Evolutionary conservation across 2,329 filamentous ascomycete species (phyloP), one percentile per base, ranked within the genome.

Genomic region (Ascocoryne sarcoides): DNA sequence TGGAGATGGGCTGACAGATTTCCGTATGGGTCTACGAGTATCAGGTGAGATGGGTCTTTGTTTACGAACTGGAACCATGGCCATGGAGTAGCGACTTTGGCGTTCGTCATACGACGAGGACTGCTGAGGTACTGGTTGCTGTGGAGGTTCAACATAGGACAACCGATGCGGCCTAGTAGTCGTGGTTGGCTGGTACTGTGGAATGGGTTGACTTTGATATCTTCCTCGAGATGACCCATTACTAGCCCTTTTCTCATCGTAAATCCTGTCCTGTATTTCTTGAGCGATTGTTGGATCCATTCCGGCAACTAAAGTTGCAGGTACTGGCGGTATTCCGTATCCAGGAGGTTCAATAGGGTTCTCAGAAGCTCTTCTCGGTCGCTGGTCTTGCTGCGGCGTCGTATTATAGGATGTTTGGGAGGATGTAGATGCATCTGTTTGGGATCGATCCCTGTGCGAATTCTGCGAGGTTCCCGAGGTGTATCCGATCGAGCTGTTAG

Each of bases 1-100:
- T 46, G 83, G 82, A 1, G 75, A 73, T 2, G 84, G 82, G 52
- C 82, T 87, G 21, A 88, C 75, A 1, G 83, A 87, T 59, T 89
- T 89, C 38, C 84, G 76, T 44, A 65, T 35, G 16, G 16, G 29
- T 32, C 37, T 18, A 16, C 26, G 19, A 32, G 30, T 15, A 20
- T 58, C 50, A 15, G 52, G 50, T 16, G 57, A 59, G 9, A 55
- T 41, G 21, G 43, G 49, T 40, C 55, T 44, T 15, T 49, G 47
- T n/a, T 54, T 56, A 4, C 50, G 44, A 14, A 49, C 28, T 8
- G 48, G 70, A 59, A 52, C 62, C 7, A 41, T 46, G 9, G 49
- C 48, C 28, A 47, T 47, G 30, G 51, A 38, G 33, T 43, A 51
- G 17, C 50, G 50, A 42, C 40, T 47, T 44, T 57, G 54, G 20